Conservation (phyloP, 495 filamentous ascomycete genomes). For the Penicillium subrubescens region DNA sequence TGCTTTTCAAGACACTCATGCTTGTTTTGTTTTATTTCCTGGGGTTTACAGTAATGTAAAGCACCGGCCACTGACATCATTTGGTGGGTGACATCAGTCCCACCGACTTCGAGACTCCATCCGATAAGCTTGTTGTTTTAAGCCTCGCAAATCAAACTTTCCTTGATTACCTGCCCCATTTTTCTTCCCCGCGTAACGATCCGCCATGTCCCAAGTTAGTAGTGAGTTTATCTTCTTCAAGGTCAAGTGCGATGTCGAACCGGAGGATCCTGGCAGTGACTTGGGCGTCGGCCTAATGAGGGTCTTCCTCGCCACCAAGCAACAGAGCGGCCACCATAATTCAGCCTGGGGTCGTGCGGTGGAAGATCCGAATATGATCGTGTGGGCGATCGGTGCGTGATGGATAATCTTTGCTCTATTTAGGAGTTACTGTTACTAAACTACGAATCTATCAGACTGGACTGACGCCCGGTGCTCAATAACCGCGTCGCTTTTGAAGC, state of each 20-base stretch:
- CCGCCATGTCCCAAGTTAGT: constrained; percentile 29
- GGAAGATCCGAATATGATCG: constrained; percentile 39
- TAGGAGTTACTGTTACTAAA: background rate
- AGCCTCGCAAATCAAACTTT: background rate
- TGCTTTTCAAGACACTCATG: background rate
- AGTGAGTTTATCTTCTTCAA: constrained; percentile 47
- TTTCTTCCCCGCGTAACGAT: background rate
- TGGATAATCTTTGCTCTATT: background rate
- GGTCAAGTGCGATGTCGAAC: constrained; percentile 40
- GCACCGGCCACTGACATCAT: constrained; percentile 27
- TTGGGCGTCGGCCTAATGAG: constrained; percentile 35
- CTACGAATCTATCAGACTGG: constrained; percentile 36
- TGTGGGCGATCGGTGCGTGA: constrained; percentile 45
- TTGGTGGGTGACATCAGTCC: constrained; percentile 19
- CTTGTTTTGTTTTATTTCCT: background rate
- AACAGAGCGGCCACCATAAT: constrained; percentile 39
- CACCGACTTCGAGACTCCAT: background rate
- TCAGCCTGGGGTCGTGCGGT: constrained; percentile 45
- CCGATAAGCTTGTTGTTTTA: background rate
- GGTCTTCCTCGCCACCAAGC: constrained; percentile 30
- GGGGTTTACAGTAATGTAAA: background rate
- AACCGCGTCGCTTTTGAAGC: constrained; percentile 19
- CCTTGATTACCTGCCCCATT: background rate
- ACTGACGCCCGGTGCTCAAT: constrained; percentile 34
- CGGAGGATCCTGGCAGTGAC: constrained; percentile 40